Evolutionary conservation across 495 filamentous ascomycete species (phyloP).

Genomic region (Penicillium arizonense): DNA sequence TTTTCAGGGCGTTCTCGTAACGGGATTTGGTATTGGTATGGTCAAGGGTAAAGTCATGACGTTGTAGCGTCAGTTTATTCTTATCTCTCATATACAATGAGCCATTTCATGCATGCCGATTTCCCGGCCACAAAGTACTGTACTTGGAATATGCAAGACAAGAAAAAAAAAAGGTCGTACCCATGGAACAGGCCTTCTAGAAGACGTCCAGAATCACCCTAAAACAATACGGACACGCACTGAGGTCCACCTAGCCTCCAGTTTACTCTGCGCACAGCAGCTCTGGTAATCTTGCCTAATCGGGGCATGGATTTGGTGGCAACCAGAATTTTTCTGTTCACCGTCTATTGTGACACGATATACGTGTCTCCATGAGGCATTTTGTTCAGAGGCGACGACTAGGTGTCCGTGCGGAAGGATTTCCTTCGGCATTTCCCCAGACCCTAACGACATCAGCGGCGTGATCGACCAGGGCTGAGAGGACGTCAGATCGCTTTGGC

Average conservation of each 20-base stretch:
- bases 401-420: too few relatives aligned
- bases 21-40: too few relatives aligned
- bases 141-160: not conserved
- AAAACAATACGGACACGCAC: slow-evolving; percentile 15
- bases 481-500: not conserved
- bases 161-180: slow-evolving; percentile 1
- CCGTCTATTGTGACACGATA: not conserved
- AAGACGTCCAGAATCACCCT: slow-evolving; percentile 22
- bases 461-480: slow-evolving; percentile 19
- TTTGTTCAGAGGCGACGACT: slow-evolving; percentile 9
- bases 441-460: slow-evolving; percentile 25
- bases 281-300: not conserved
- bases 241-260: slow-evolving; percentile 11
- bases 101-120: slow-evolving; percentile 8
- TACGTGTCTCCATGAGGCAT: slow-evolving; percentile 18
- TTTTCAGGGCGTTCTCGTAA: slow-evolving; percentile 2
- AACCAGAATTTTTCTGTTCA: slow-evolving; percentile 7
- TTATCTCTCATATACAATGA: slow-evolving; percentile 13
- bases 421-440: slow-evolving; percentile 7
- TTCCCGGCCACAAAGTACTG: slow-evolving; percentile 3
- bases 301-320: slow-evolving; percentile 1
- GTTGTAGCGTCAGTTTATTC: slow-evolving; percentile 21
- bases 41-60: slow-evolving; percentile 17
- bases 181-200: slow-evolving; percentile 22
- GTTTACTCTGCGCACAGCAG: slow-evolving; percentile 11